A percentile compares a stretch with the other conserved stretches of the same genome.
Conservation (phyloP, 2,329 filamentous ascomycete genomes). For the Colletotrichum caudatum region DNA sequence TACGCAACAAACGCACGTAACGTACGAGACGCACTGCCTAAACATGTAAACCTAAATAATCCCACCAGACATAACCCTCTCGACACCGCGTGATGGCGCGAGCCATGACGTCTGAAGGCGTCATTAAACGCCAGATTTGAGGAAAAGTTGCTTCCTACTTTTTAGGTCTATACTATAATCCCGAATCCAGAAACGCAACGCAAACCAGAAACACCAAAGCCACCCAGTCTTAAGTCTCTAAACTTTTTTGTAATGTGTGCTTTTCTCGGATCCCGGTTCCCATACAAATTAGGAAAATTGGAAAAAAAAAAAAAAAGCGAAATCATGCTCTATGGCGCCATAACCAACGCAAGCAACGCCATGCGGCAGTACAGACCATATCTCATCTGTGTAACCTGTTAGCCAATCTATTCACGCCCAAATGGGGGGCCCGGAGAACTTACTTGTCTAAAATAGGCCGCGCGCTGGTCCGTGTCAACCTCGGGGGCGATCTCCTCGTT, state of each 20-base stretch:
- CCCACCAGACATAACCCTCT: conserved; percentile 24
- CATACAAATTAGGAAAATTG: conserved; percentile 3
- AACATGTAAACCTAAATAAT: conserved; percentile 27
- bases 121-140: conserved; percentile 33
- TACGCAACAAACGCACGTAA: conserved; percentile 37
- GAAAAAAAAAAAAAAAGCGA: conserved; percentile 36
- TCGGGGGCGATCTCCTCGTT: conserved; percentile 95
- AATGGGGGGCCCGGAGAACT: conserved; percentile 54
- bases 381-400: conserved; percentile 78
- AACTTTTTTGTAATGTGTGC: conserved; percentile 33
- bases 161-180: conserved; percentile 33
- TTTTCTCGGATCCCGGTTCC: conserved; percentile 28
- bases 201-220: conserved; percentile 31
- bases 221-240: conserved; percentile 19
- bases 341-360: conserved; percentile 93
- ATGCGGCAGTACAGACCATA: conserved; percentile 98
- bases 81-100: conserved; percentile 30
- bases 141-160: conserved; percentile 41
- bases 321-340: conserved; percentile 59
- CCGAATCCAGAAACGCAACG: conserved; percentile 19
- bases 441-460: conserved; percentile 99
- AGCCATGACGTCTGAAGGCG: conserved; percentile 36
- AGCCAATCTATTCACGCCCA: conserved; percentile 48
- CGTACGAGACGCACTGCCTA: conserved; percentile 33
- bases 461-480: conserved; percentile 96